These are phyloP conservation scores for Patellifolia procumbens DNA, from an alignment of 179 eudicot genomes.

Conservation along the genomic window DNA sequence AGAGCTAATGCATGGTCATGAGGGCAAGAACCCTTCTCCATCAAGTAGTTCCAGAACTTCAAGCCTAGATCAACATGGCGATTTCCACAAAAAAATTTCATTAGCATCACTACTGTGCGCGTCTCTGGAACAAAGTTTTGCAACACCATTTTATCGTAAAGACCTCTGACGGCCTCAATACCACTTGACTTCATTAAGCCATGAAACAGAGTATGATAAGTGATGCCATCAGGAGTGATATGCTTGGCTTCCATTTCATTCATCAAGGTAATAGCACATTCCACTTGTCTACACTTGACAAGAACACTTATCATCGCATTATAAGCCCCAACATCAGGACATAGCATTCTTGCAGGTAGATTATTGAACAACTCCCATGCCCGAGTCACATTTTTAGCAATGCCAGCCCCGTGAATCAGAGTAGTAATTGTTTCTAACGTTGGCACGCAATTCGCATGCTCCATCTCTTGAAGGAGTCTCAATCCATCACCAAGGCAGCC, in stretches of 20 bases:
- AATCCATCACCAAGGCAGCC: slow-evolving; percentile 64
- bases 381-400: slow-evolving; percentile 53
- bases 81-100: slow-evolving; percentile 74
- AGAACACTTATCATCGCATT: slow-evolving; percentile 74
- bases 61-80: slow-evolving; percentile 57
- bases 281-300: slow-evolving; percentile 54
- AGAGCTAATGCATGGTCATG: slow-evolving; percentile 85
- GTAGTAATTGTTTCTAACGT: slow-evolving; percentile 76
- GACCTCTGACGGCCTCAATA: slow-evolving; percentile 48
- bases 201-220: slow-evolving; percentile 68
- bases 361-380: slow-evolving; percentile 74
- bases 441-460: slow-evolving; percentile 43
- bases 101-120: slow-evolving; percentile 74
- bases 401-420: slow-evolving; percentile 88
- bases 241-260: slow-evolving; percentile 66
- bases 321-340: slow-evolving; percentile 70
- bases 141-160: slow-evolving; percentile 53
- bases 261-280: slow-evolving; percentile 55
- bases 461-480: slow-evolving; percentile 80
- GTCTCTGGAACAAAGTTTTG: slow-evolving; percentile 65
- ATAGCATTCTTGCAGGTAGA: slow-evolving; percentile 45
- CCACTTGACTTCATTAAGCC: slow-evolving; percentile 60
- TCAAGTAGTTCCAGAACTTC: slow-evolving; percentile 64
- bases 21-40: slow-evolving; percentile 77
- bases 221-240: slow-evolving; percentile 53